Conservation (phyloP, 805 yeast genomes). For the Nakazawaea holstii region DNA sequence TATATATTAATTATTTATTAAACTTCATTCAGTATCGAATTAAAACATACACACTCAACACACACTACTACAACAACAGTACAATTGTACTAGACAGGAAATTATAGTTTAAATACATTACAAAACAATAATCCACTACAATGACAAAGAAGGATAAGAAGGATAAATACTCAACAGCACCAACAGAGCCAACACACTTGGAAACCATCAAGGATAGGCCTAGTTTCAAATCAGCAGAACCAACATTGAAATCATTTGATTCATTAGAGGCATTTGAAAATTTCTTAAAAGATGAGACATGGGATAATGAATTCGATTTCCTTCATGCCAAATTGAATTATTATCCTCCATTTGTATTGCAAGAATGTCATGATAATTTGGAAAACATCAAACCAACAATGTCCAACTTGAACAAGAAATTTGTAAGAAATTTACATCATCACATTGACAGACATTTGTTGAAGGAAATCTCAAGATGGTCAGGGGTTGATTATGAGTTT, state of each 20-base stretch:
- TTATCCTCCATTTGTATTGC: conserved; percentile 69
- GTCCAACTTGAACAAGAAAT: conserved; percentile 67
- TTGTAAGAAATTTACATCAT: conserved; percentile 68
- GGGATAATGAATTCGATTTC: conserved; percentile 71
- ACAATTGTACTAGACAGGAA: too few relatives aligned
- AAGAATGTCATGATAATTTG: conserved; percentile 61
- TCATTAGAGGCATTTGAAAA: conserved; percentile 57
- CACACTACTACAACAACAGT: too few relatives aligned
- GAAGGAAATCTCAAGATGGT: conserved; percentile 55
- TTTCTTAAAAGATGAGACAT: conserved; percentile 63
- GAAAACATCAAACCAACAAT: conserved; percentile 69
- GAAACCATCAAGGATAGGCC: conserved; percentile 12
- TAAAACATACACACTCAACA: too few relatives aligned
- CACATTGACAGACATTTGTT: conserved; percentile 68
- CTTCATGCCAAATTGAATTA: conserved; percentile 62
- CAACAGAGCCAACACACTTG: conserved; percentile 11
- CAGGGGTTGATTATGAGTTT: conserved; percentile 43
- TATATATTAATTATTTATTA: too few relatives aligned
- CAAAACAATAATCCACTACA: background rate
- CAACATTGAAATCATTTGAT: conserved; percentile 41
- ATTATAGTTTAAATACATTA: too few relatives aligned
- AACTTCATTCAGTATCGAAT: too few relatives aligned
- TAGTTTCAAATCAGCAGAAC: conserved; percentile 12
- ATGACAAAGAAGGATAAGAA: conserved; percentile 9
- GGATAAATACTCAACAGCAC: conserved; percentile 9